A percentile compares a stretch with the other conserved stretches of the same genome.
These are phyloP conservation scores for Coriaria nepalensis DNA, from an alignment of 306 rosid species.

Conservation along the genomic window DNA sequence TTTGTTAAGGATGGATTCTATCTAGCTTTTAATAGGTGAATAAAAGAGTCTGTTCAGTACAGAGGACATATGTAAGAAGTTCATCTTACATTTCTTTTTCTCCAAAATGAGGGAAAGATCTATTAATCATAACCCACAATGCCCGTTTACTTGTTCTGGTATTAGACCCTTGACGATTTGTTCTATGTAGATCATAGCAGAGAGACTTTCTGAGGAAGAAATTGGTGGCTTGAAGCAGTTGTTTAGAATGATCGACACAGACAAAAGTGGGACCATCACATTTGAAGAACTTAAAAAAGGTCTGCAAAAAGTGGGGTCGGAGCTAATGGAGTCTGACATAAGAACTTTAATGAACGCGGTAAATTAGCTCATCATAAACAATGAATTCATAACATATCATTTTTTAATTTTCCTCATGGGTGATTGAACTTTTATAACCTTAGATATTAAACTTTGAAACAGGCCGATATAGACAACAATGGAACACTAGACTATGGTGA, in stretches of 20 bases:
- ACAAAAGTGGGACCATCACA: conserved; percentile 72
- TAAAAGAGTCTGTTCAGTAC: too few relatives aligned
- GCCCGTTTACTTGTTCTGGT: neutral
- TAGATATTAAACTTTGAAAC: conserved; percentile 6
- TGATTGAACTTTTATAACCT: neutral
- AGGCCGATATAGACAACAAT: conserved; percentile 86
- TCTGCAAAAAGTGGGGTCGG: conserved; percentile 61
- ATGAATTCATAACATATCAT: neutral
- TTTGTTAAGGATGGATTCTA: too few relatives aligned
- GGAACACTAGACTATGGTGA: conserved; percentile 88
- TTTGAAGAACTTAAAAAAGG: conserved; percentile 82
- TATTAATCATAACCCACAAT: too few relatives aligned
- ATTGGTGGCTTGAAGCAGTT: conserved; percentile 83
- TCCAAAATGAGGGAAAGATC: too few relatives aligned
- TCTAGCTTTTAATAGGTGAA: too few relatives aligned
- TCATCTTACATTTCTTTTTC: neutral
- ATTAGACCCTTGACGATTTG: neutral
- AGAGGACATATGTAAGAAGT: too few relatives aligned
- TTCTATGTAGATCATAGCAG: conserved; percentile 64
- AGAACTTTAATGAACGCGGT: conserved; percentile 85
- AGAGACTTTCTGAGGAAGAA: conserved; percentile 87
- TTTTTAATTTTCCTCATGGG: neutral
- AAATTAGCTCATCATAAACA: conserved; percentile 21
- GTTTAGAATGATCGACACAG: conserved; percentile 79
- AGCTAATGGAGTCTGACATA: conserved; percentile 78